Conservation (phyloP, 768 basidiomycete species). For the Trametes meyenii region DNA sequence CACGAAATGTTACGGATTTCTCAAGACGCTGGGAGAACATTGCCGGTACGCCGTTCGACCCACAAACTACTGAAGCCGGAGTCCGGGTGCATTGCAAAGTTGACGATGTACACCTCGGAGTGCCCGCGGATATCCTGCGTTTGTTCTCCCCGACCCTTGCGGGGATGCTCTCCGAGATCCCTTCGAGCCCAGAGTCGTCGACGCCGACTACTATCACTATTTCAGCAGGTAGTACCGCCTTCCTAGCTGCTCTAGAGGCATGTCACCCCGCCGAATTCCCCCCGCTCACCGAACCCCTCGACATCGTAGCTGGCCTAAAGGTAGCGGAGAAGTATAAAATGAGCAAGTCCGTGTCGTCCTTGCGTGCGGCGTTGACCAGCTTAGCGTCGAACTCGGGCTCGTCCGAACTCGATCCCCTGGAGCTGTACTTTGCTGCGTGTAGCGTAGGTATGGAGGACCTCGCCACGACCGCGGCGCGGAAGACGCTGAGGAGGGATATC, state of each 20-base stretch:
- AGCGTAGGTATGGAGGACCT: neutral
- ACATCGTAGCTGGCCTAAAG: neutral
- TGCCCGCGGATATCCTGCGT: slow-evolving; percentile 56
- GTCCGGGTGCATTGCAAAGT: slow-evolving; percentile 44
- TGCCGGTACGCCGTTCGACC: slow-evolving; percentile 39
- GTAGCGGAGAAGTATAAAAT: slow-evolving; percentile 17
- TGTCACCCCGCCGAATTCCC: neutral
- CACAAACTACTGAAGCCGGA: slow-evolving; percentile 47
- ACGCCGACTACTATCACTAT: slow-evolving; percentile 29
- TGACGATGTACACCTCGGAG: slow-evolving; percentile 51
- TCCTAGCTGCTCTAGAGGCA: slow-evolving; percentile 35
- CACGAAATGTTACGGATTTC: too few species aligned
- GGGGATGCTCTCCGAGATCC: slow-evolving; percentile 48
- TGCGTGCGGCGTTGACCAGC: neutral
- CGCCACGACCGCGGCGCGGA: slow-evolving; percentile 1
- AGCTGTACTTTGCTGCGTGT: slow-evolving; percentile 12
- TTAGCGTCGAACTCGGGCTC: neutral
- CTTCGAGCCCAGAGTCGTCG: slow-evolving; percentile 43
- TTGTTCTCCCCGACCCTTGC: slow-evolving; percentile 61
- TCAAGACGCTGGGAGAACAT: too few species aligned
- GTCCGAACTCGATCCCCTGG: neutral
- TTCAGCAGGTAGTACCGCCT: slow-evolving; percentile 29
- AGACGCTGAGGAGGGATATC: neutral
- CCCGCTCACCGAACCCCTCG: neutral
- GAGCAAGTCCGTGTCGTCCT: neutral